phyloP scores from a whole-genome alignment of 225 moss, liverwort and hornwort genomes.

The Pleurozium schreberi region DNA sequence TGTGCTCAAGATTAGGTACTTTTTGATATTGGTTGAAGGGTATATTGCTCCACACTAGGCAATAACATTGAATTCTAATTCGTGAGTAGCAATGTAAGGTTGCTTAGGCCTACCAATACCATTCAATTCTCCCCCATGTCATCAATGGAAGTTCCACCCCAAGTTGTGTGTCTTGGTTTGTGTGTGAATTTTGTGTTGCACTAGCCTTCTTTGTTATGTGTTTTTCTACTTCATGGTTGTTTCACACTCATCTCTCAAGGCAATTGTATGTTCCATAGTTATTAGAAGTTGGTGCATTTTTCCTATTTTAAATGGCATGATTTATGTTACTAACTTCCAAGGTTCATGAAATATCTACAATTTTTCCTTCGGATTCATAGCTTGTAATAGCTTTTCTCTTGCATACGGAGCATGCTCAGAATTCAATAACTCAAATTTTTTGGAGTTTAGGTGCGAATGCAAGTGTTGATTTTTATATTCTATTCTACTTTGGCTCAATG shows the following conservation, averaged over 20 bases:
- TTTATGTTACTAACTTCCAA: background rate
- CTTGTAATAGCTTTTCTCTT: background rate
- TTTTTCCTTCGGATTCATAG: background rate
- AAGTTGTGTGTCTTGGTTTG: background rate
- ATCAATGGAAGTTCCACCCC: too few relatives aligned
- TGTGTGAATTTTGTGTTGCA: rapidly evolving
- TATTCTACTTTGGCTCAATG: background rate
- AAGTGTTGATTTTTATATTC: background rate
- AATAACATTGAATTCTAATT: too few relatives aligned
- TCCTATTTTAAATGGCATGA: background rate
- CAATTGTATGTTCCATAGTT: background rate
- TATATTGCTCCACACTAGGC: too few relatives aligned
- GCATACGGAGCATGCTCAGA: background rate
- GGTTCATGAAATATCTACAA: background rate
- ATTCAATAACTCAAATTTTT: background rate
- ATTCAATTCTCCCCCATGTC: too few relatives aligned
- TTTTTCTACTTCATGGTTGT: background rate
- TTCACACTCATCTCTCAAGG: background rate
- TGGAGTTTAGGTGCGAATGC: background rate
- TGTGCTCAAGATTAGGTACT: too few relatives aligned
- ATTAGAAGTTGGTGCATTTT: background rate
- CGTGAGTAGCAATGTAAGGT: too few relatives aligned
- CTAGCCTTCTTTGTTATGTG: background rate
- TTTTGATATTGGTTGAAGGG: too few relatives aligned
- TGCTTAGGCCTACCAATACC: too few relatives aligned